Evolutionary conservation across 176 grass and related monocot genomes (phyloP), one percentile per base, ranked within the genome.

Genomic region (Eleusine coracana): DNA sequence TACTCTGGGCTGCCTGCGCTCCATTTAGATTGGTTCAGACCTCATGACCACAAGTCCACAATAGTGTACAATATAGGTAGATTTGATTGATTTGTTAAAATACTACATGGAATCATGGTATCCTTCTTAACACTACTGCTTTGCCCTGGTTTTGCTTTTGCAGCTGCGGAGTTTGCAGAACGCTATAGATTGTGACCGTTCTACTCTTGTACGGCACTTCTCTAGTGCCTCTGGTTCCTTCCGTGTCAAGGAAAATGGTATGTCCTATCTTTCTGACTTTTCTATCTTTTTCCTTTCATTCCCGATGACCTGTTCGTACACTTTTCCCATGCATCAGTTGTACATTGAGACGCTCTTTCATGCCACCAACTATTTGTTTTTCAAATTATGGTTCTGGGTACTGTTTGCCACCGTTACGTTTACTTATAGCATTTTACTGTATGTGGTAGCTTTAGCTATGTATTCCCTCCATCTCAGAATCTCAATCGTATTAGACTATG

Each of bases 161-260:
- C 92, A 97, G 94, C 81, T 97, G 87, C 89, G 83, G 71, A 91
- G 58, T 89, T 80, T 93, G 75, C 90, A 92, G 17, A 90, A 78
- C 76, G 42, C 73, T 80, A 16, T 90, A 54, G 61, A 84, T 6
- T 79, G 50, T 29, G 87, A 94, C 50, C 88, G 72, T 62, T 76
- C 81, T 68, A 59, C 70, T 55, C 54, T 94, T 72, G 83, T 54
- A 27, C 88, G 88, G 15, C 70, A 78, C 83, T 92, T 89, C 66
- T 97, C 94, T 23, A 87, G 82, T 76, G 86, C 80, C 80, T 83
- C 89, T 4, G 76, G 42, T 5, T 80, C 73, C 48, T 66, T 79
- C 36, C 65, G 55, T 20, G 14, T 67, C 15, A 92, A 75, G 81
- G 82, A 88, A 82, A 82, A 82, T 79, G 86, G 88, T 88, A 88